Evolutionary conservation across 192 early-diverging fungal species (phyloP), one percentile per base, ranked within the genome.

Genomic region (Coemansia sp.): DNA sequence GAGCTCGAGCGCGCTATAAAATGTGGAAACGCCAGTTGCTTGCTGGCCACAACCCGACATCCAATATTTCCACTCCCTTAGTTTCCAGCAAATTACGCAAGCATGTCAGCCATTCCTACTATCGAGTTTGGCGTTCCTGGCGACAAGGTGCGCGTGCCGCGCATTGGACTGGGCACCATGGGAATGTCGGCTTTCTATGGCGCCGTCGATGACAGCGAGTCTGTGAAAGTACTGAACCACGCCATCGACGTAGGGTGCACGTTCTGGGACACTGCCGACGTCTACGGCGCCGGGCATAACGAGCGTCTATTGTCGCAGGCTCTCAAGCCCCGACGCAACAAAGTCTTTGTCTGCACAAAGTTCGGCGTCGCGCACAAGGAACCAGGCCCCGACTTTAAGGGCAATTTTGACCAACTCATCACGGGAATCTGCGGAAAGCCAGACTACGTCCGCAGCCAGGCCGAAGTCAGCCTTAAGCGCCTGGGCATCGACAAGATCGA

Each of bases 261-360:
- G 1, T 76, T 84, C 64, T 86, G 85, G 86, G 88, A 91, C 65
- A 88, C 86, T 1, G 70, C 85, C 35, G 84, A 91, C 70, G 56
- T 87, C 41, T 88, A 88, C 46, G 86, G 87, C 2, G 27, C 49
- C 43, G 87, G 87, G 22, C 64, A 73, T 46, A 90, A 88, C 72
- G 90, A 91, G 53, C 29, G 60, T 11, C 77, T 90, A 1, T 25
- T 90, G 10, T 70, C 71, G 20, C 82, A 84, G 49, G 77, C 84
- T 19, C 64, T 88, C 10, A 82, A 86, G 62, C 66, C 67, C 6
- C 72, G 73, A 7, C 79, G 87, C 43, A 64, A 84, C 25, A 66
- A 86, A 47, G 82, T 89, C 10, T 89, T 89, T 45, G 32, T 89
- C 32, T 83, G 79, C 67, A 87, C 89, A 25, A 91, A 89, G 68